These are phyloP conservation scores for Wickerhamiella occidentalis DNA, from an alignment of 805 yeast species.

Conservation along the genomic window DNA sequence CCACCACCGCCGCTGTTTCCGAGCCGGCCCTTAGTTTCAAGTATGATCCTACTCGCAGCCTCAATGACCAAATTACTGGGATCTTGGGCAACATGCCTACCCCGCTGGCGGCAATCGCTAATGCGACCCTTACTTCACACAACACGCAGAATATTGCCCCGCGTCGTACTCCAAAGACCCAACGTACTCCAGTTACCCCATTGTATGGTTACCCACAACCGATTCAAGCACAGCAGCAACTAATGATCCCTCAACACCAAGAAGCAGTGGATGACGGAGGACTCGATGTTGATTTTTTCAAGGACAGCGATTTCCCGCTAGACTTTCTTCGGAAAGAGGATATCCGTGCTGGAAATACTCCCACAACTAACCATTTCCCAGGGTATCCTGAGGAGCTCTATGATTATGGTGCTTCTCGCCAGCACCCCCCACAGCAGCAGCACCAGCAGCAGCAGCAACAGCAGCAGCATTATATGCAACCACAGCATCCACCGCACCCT, in stretches of 20 bases:
- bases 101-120: conserved; percentile 25
- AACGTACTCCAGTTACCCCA: conserved; percentile 2
- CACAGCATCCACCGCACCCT: conserved; percentile 3
- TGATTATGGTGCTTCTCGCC: conserved; percentile 3
- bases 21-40: conserved; percentile 75
- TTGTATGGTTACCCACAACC: conserved; percentile 2
- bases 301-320: conserved; percentile 13
- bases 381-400: conserved; percentile 8
- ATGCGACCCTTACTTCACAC: conserved; percentile 18
- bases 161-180: conserved; percentile 1
- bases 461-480: conserved; percentile 13
- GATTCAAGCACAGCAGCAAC: not conserved
- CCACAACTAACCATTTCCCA: conserved; percentile 10
- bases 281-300: conserved; percentile 10
- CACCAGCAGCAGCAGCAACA: conserved; percentile 11
- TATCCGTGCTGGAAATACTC: conserved; percentile 11
- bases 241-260: not conserved
- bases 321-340: conserved; percentile 13
- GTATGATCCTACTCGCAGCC: conserved; percentile 37
- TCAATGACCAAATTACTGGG: conserved; percentile 29
- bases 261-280: conserved; percentile 5
- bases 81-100: conserved; percentile 22
- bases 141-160: conserved; percentile 3
- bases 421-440: not conserved
- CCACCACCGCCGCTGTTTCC: conserved; percentile 58